Conservation (phyloP, 371 early-diverging fungal species). For the Zopfochytrium polystomum region DNA sequence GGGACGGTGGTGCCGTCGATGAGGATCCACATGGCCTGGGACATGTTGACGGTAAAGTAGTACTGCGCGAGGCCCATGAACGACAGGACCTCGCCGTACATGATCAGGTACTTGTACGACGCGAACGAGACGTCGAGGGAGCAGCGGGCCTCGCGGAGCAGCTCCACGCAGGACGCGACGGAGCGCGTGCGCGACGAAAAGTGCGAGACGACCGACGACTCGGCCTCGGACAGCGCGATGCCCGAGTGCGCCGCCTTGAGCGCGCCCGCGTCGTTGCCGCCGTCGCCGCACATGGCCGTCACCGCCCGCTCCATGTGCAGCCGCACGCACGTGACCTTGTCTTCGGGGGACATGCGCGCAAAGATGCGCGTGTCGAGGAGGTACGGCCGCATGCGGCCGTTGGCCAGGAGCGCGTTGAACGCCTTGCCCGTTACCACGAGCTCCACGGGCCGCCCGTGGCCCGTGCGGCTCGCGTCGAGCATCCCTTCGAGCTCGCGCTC, state of each 20-base stretch:
- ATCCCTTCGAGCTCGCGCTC: constrained; percentile 20
- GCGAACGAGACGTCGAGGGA: constrained; percentile 77
- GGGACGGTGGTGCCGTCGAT: constrained; percentile 68
- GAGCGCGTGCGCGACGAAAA: constrained; percentile 72
- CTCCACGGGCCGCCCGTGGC: constrained; percentile 45
- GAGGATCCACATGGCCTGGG: constrained; percentile 71
- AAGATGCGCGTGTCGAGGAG: constrained; percentile 39
- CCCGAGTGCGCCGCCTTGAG: constrained; percentile 88
- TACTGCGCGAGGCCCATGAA: constrained; percentile 67
- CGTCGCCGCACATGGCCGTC: constrained; percentile 93
- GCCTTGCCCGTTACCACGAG: constrained; percentile 68
- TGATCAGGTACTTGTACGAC: constrained; percentile 73
- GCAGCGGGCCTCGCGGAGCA: constrained; percentile 70
- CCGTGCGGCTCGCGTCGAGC: constrained; percentile 19
- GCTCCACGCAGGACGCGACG: constrained; percentile 67
- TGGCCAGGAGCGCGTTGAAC: constrained; percentile 42
- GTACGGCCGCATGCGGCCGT: constrained; percentile 22
- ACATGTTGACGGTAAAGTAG: constrained; percentile 64
- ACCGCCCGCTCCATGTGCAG: constrained; percentile 67
- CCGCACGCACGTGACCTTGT: constrained; percentile 57
- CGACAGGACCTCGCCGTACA: constrained; percentile 75
- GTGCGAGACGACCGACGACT: constrained; percentile 78
- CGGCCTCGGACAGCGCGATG: constrained; percentile 80
- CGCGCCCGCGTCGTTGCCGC: constrained; percentile 94
- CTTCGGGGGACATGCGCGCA: constrained; percentile 43